Base-by-base conservation (phyloP, 108 stramenopile genomes). In the Seminavis robusta region DNA sequence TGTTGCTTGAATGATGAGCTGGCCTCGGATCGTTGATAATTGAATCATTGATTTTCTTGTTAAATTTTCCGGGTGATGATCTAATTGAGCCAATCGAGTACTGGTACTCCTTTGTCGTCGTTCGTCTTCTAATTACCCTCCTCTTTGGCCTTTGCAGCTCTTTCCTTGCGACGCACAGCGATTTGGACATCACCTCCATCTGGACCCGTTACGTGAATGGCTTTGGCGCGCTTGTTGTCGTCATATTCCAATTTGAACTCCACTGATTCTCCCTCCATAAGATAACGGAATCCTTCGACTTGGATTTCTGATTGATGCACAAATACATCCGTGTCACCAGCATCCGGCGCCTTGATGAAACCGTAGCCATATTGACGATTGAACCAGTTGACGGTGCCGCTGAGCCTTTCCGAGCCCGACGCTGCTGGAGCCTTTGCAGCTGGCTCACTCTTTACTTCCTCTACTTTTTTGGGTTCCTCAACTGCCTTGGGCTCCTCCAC, bases 151-250 rank as follows among this genome's bases (percentile, higher is more conserved):
- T n/a, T n/a, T n/a, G n/a, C n/a, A n/a, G n/a, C n/a, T n/a, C n/a
- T n/a, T n/a, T n/a, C n/a, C n/a, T n/a, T n/a, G n/a, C n/a, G n/a
- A n/a, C n/a, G n/a, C n/a, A n/a, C n/a, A n/a, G n/a, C n/a, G n/a
- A n/a, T n/a, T 34, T 81, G 38, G 0, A 84, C 81, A 64, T 81
- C 66, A 28, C 39, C 55, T 24, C 87, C 87, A 59, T 80, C 73
- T 0, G 87, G 87, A 41, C 88, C 88, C 25, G 83, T 89, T 23
- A 89, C 88, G 69, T 81, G 59, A 38, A 71, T 41, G 8, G 88
- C 88, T 54, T 63, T 67, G 9, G 17, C 25, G 52, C 70, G 73
- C 19, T 81, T 80, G 38, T 71, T 68, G 5, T 44, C 32, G 27
- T 64, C 63, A 15, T 23, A 15, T 1, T 72, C 33, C 3, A 83